These are phyloP conservation scores for Salicornia ramosissima DNA, from an alignment of 148 eudicot genomes.

Conservation along the genomic window DNA sequence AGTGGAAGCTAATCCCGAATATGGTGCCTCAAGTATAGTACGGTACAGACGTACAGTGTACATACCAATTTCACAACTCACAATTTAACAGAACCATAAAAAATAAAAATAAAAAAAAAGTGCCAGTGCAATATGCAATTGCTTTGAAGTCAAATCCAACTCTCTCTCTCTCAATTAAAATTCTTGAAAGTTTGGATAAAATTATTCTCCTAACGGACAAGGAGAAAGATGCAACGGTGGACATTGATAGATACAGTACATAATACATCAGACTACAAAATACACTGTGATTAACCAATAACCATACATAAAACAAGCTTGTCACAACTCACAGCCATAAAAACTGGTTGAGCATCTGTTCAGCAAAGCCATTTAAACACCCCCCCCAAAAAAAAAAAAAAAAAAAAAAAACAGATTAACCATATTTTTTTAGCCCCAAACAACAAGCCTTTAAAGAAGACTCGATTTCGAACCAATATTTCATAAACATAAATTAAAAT, in stretches of 20 bases:
- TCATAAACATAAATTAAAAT: neutral
- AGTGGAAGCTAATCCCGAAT: neutral
- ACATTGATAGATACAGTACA: conserved; percentile 20
- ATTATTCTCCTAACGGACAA: neutral
- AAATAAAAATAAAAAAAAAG: neutral
- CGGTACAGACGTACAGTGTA: neutral
- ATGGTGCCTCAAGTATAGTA: conserved; percentile 6
- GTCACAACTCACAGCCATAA: conserved; percentile 17
- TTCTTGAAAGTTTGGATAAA: conserved; percentile 8
- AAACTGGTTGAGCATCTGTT: conserved; percentile 9
- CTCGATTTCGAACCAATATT: conserved; percentile 5
- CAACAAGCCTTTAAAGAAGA: conserved; percentile 13
- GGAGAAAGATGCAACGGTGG: neutral
- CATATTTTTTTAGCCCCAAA: conserved; percentile 10
- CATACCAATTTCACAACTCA: neutral
- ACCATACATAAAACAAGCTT: no score
- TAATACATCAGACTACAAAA: neutral
- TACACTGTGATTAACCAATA: conserved; percentile 13
- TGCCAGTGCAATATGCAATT: conserved; percentile 5
- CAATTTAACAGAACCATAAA: neutral
- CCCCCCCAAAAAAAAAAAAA: conserved; percentile 1
- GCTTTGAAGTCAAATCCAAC: conserved; percentile 6
- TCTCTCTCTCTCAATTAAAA: conserved; percentile 4
- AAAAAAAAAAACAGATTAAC: conserved; percentile 12
- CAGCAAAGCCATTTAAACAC: conserved; percentile 12